Evolutionary conservation across 2,329 filamentous ascomycete genomes (phyloP).

Genomic region (Lasiodiplodia citricola): DNA sequence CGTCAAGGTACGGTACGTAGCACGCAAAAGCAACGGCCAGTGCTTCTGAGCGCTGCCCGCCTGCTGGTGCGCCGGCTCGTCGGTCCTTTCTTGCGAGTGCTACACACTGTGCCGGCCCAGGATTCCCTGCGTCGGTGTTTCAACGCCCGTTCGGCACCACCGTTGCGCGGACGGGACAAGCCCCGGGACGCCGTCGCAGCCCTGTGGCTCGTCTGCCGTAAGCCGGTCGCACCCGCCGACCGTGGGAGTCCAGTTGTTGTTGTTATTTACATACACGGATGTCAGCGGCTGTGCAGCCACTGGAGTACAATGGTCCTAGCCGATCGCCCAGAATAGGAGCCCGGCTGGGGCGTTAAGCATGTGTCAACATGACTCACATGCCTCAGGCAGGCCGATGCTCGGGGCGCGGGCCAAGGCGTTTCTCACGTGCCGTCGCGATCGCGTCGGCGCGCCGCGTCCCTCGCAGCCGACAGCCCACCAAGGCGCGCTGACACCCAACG

Average conservation of each 20-base stretch:
- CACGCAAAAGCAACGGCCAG: conserved; percentile 13
- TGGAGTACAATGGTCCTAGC: neutral
- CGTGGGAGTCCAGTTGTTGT: neutral
- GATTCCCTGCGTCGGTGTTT: conserved; percentile 8
- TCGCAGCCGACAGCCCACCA: neutral
- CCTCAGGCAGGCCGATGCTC: neutral
- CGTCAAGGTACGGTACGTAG: neutral
- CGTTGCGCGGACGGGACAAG: neutral
- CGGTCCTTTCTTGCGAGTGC: neutral
- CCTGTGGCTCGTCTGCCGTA: neutral
- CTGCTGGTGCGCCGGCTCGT: neutral
- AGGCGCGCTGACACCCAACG: neutral
- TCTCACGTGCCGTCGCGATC: conserved; percentile 6
- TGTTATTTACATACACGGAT: neutral
- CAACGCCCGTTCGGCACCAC: neutral
- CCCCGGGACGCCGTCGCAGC: neutral
- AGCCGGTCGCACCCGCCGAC: neutral
- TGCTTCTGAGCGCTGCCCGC: neutral
- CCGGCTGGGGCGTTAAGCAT: neutral
- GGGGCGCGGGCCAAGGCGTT: neutral
- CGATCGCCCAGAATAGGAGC: conserved; percentile 19
- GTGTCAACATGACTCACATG: conserved; percentile 1
- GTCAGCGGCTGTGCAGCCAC: neutral
- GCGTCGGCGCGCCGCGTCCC: conserved; percentile 2
- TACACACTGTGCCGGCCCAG: neutral